A percentile compares a stretch with the other conserved stretches of the same genome.
Conservation (phyloP, 352 stramenopile species). For the Phytophthora fragariaefolia region DNA sequence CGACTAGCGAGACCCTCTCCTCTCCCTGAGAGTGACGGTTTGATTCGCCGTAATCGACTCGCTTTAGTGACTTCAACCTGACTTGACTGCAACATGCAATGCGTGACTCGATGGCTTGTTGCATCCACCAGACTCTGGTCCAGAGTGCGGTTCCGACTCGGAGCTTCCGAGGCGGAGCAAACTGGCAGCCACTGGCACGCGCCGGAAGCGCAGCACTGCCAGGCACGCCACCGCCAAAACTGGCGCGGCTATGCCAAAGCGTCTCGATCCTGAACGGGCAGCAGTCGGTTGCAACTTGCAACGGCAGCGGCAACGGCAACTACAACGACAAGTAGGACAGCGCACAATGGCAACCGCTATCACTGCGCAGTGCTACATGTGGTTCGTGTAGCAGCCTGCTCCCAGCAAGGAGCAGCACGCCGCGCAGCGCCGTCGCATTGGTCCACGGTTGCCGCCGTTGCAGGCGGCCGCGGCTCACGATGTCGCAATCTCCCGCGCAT, state of each 20-base stretch:
- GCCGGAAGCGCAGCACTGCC: no score
- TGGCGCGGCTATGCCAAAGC: conserved; percentile 7
- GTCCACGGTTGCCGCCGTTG: conserved; percentile 9
- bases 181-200: no score
- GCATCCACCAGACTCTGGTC: no score
- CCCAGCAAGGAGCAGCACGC: no score
- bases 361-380: no score
- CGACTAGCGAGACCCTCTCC: neutral
- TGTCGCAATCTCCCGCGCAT: conserved; percentile 2
- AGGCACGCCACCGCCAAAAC: conserved; percentile 8
- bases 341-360: neutral
- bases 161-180: no score
- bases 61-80: neutral
- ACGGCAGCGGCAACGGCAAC: neutral
- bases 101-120: neutral
- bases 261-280: neutral
- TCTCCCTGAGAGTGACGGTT: neutral
- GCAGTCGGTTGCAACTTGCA: no score
- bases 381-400: no score
- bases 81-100: neutral
- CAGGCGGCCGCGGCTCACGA: neutral
- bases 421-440: neutral
- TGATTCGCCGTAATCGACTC: neutral
- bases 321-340: neutral
- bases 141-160: no score